phyloP scores from a whole-genome alignment of 345 rosid species.

The Gossypium mustelinum region DNA sequence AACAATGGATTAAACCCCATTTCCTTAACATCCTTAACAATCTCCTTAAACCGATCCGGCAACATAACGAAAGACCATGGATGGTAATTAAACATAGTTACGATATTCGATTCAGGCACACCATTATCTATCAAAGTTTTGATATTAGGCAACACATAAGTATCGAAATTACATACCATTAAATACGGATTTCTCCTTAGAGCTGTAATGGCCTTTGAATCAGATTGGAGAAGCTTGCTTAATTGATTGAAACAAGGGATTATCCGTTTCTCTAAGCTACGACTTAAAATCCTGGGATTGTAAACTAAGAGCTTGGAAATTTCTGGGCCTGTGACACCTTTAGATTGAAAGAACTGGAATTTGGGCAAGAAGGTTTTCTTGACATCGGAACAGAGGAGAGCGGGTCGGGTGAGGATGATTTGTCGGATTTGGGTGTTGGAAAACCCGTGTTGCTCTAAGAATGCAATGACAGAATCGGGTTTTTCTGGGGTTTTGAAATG shows the following conservation, averaged over 20 bases:
- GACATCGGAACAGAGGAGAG: conserved; percentile 15
- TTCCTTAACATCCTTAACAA: conserved; percentile 16
- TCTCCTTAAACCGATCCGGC: background rate
- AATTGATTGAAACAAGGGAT: conserved; percentile 28
- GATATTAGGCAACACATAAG: background rate
- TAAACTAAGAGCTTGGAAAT: conserved; percentile 5
- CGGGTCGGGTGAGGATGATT: conserved; percentile 19
- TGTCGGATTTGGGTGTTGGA: conserved; percentile 22
- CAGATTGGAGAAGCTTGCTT: conserved; percentile 12
- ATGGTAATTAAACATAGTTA: background rate
- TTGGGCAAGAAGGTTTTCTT: conserved; percentile 12
- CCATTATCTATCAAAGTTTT: conserved; percentile 24
- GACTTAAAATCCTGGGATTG: conserved; percentile 19
- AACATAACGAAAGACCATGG: background rate
- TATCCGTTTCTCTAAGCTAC: conserved; percentile 24
- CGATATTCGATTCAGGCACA: conserved; percentile 19
- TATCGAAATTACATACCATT: background rate
- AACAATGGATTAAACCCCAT: conserved; percentile 25
- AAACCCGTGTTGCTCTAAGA: conserved; percentile 3
- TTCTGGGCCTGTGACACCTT: conserved; percentile 10
- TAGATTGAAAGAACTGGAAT: background rate
- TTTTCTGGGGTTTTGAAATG: background rate
- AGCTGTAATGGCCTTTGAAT: conserved; percentile 14
- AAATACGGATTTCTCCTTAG: conserved; percentile 19
- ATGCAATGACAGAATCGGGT: conserved; percentile 13